Evolutionary conservation across 176 grass and related monocot species (phyloP).

Genomic region (Puccinellia tenuiflora): DNA sequence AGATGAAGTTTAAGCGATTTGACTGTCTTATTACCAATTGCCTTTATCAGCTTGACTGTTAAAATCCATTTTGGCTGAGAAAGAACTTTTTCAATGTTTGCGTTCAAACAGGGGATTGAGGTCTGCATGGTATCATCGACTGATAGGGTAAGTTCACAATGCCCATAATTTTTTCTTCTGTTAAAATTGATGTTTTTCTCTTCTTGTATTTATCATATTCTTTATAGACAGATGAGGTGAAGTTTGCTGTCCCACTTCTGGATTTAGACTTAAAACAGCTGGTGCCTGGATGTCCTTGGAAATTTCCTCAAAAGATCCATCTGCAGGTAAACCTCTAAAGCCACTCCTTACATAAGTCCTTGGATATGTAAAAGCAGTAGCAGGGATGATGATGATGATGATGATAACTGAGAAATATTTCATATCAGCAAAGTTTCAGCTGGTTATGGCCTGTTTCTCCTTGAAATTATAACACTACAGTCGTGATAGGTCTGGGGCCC

Average conservation of each 20-base stretch:
- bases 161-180: neutral
- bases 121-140: constrained; percentile 25
- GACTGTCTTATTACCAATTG: neutral
- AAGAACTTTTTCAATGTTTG: neutral
- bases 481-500: neutral
- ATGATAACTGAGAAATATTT: neutral
- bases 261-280: constrained; percentile 71
- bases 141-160: constrained; percentile 47
- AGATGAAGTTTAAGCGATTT: neutral
- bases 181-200: constrained; percentile 3
- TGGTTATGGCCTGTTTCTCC: neutral
- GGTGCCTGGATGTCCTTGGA: constrained; percentile 82
- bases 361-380: constrained; percentile 8
- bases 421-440: neutral
- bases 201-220: constrained; percentile 14
- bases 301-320: constrained; percentile 76
- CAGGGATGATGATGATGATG: neutral
- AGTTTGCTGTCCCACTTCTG: constrained; percentile 90
- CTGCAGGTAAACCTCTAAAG: constrained; percentile 54
- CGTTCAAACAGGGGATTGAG: constrained; percentile 29
- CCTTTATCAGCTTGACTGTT: neutral
- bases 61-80: constrained; percentile 1
- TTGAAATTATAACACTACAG: neutral
- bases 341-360: neutral
- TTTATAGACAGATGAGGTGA: constrained; percentile 72